phyloP scores from a whole-genome alignment of 2,329 filamentous ascomycete genomes.

The Peltaster fructicola region DNA sequence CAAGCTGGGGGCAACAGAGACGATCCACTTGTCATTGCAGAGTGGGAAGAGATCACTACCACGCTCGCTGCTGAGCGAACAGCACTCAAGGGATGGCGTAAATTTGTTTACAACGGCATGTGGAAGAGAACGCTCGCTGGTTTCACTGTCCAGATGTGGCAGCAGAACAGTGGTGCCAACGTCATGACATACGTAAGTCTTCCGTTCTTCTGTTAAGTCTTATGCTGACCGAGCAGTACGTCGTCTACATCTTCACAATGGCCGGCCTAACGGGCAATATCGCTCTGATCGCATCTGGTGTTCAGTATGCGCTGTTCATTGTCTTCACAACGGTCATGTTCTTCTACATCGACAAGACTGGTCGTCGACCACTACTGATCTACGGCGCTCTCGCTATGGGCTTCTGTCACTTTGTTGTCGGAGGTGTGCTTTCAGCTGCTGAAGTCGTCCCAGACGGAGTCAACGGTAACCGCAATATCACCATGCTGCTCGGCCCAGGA shows the following conservation, averaged over 20 bases:
- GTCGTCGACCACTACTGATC: constrained; percentile 23
- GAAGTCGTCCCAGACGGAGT: constrained; percentile 27
- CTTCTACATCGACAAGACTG: constrained; percentile 24
- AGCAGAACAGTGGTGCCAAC: constrained; percentile 26
- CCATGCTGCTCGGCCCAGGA: constrained; percentile 33
- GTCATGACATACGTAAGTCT: constrained; percentile 11
- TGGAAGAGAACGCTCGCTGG: constrained; percentile 40
- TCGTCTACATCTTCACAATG: constrained; percentile 44
- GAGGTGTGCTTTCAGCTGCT: constrained; percentile 26
- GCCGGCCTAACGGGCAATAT: constrained; percentile 36
- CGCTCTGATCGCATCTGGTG: constrained; percentile 24
- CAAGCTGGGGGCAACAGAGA: constrained; percentile 27
- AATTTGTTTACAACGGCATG: constrained; percentile 37
- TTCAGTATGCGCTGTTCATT: constrained; percentile 27
- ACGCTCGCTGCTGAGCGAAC: constrained; percentile 24
- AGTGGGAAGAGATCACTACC: constrained; percentile 30
- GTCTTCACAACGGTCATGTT: constrained; percentile 24
- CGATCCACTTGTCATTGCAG: constrained; percentile 30
- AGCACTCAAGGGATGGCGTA: constrained; percentile 23
- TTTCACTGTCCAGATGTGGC: constrained; percentile 40
- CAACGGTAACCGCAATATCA: constrained; percentile 32
- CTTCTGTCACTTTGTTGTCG: constrained; percentile 30
- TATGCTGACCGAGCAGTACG: constrained; percentile 38
- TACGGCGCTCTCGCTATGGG: constrained; percentile 27
- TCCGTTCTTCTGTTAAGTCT: neutral